phyloP scores from a whole-genome alignment of 2,329 filamentous ascomycete genomes.

The Kalmusia sp. region DNA sequence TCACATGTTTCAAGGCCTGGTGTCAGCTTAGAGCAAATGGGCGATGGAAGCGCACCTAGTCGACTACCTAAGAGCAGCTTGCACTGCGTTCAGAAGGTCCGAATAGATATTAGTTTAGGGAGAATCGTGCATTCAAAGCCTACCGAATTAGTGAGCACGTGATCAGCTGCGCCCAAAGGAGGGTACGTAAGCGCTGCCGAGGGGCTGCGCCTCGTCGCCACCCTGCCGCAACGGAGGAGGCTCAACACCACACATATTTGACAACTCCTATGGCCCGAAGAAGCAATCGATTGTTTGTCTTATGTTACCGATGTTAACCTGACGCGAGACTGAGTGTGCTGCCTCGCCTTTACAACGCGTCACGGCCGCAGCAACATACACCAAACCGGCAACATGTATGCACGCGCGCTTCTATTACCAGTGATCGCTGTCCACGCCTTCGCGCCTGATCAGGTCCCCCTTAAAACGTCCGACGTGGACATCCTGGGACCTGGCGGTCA shows the following conservation, averaged over 20 bases:
- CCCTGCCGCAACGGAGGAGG: neutral
- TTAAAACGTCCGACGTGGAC: neutral
- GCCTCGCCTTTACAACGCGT: neutral
- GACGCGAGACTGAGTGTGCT: neutral
- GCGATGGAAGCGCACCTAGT: no score
- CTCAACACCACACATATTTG: neutral
- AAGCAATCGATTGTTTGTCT: neutral
- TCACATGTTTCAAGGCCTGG: neutral
- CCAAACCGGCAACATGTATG: constrained; percentile 3
- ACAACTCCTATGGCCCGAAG: neutral
- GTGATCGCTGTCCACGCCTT: constrained; percentile 1
- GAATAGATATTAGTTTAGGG: no score
- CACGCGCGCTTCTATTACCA: constrained; percentile 1
- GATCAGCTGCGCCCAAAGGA: neutral
- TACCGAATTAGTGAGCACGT: neutral
- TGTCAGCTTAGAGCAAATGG: no score
- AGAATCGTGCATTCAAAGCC: neutral
- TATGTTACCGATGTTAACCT: neutral
- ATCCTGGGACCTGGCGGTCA: constrained; percentile 5
- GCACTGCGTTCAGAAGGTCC: no score
- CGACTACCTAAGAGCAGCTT: neutral
- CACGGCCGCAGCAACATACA: neutral
- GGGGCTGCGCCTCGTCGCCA: constrained; percentile 5
- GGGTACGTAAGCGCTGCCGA: neutral
- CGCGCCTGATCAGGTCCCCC: constrained; percentile 3